phyloP scores from a whole-genome alignment of 768 basidiomycete species.

The Agrocybe chaxingu region DNA sequence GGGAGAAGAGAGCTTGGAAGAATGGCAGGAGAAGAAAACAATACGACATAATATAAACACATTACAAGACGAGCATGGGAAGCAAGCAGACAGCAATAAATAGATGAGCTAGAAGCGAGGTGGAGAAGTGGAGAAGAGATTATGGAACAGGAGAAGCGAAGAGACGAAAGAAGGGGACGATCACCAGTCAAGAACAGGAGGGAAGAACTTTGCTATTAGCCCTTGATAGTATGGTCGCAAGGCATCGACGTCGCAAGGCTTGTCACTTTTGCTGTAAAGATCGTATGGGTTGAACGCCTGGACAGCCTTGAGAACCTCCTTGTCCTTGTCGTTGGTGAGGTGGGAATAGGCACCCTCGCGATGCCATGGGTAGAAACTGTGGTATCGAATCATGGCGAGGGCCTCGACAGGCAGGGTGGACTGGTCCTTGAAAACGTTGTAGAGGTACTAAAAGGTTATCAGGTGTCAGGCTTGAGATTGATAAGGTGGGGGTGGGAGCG shows the following conservation, averaged over 20 bases:
- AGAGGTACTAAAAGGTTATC: constrained; percentile 59
- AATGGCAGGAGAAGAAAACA: constrained; percentile 1
- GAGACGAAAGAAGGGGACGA: constrained; percentile 1
- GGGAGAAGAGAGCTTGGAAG: constrained; percentile 5
- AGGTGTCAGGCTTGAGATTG: constrained; percentile 4
- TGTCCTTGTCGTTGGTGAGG: constrained; percentile 72
- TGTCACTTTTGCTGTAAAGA: constrained; percentile 87
- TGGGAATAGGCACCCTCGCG: constrained; percentile 82
- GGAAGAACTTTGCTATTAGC: constrained; percentile 86
- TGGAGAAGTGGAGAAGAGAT: not conserved
- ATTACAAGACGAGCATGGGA: not conserved
- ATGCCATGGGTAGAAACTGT: constrained; percentile 97
- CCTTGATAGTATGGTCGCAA: constrained; percentile 81
- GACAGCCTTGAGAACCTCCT: constrained; percentile 64
- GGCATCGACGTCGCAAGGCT: constrained; percentile 54
- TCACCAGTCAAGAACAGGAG: constrained; percentile 77
- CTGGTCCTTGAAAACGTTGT: constrained; percentile 81
- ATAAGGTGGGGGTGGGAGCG: constrained; percentile 8
- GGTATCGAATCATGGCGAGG: constrained; percentile 90
- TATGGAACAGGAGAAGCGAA: not conserved
- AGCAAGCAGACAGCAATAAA: constrained; percentile 3
- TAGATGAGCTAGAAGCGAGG: not conserved
- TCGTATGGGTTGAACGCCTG: constrained; percentile 93
- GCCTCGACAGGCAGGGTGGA: constrained; percentile 77
- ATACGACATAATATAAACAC: not conserved